These are phyloP conservation scores for Globisporangium middletonii DNA, from an alignment of 352 stramenopile species.

Conservation along the genomic window DNA sequence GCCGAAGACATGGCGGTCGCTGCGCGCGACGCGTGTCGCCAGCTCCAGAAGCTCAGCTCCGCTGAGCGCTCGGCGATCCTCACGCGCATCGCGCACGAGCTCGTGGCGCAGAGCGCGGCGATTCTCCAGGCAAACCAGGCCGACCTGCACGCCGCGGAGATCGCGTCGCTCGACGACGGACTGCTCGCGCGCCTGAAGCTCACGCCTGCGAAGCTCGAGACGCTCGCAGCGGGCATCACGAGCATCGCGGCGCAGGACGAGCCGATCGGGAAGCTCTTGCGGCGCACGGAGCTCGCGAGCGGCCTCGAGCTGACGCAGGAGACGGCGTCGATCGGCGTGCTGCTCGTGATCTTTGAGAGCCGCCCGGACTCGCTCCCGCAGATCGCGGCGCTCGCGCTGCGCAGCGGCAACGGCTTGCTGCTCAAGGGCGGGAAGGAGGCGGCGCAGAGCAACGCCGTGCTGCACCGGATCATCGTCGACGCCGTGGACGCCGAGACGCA, in stretches of 20 bases:
- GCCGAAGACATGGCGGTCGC: conserved; percentile 79
- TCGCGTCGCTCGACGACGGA: conserved; percentile 53
- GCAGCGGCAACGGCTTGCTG: conserved; percentile 95
- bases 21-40: conserved; percentile 77
- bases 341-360: conserved; percentile 99
- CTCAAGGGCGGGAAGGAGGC: conserved; percentile 98
- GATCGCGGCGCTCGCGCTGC: conserved; percentile 94
- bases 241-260: conserved; percentile 86
- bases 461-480: conserved; percentile 93
- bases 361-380: conserved; percentile 94
- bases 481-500: conserved; percentile 86
- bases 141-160: conserved; percentile 86
- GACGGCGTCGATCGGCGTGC: conserved; percentile 94
- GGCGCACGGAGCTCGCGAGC: conserved; percentile 85
- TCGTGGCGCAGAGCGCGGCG: conserved; percentile 73
- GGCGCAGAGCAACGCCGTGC: conserved; percentile 80
- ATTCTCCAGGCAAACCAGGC: conserved; percentile 91
- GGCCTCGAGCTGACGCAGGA: conserved; percentile 92
- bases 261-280: conserved; percentile 68
- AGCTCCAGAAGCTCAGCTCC: conserved; percentile 86
- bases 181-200: conserved; percentile 79
- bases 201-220: conserved; percentile 92
- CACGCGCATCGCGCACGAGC: conserved; percentile 77
- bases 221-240: conserved; percentile 92
- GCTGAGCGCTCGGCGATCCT: conserved; percentile 87